Percentiles rank a stretch among this genome's conserved stretches.
phyloP scores from a whole-genome alignment of 2,329 filamentous ascomycete species.

The Xylariaceae sp. region DNA sequence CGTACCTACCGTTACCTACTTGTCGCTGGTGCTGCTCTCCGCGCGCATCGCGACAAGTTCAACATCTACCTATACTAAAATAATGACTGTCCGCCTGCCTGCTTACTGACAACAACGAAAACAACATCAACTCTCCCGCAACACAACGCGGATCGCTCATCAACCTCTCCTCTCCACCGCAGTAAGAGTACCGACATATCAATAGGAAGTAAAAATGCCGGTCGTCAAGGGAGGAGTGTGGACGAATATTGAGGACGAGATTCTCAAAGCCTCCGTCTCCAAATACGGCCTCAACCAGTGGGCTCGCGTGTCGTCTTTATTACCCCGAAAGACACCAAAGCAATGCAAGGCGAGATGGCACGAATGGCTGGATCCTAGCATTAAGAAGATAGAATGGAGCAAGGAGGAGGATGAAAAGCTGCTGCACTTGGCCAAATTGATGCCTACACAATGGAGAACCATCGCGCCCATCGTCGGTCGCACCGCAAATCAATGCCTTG shows the following conservation, averaged over 20 bases:
- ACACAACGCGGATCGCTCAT: neutral
- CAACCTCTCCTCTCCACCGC: neutral
- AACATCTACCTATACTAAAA: neutral
- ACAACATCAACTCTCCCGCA: neutral
- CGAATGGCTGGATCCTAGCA: conserved; percentile 96
- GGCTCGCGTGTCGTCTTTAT: conserved; percentile 94
- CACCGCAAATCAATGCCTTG: conserved; percentile 93
- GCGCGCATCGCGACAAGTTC: neutral
- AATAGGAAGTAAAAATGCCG: conserved; percentile 47
- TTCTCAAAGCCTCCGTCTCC: conserved; percentile 90
- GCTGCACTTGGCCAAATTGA: conserved; percentile 92
- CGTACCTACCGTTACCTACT: neutral
- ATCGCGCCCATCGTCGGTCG: conserved; percentile 95
- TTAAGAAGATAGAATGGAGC: conserved; percentile 98
- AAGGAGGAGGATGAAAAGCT: conserved; percentile 98
- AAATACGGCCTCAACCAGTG: conserved; percentile 97
- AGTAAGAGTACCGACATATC: neutral
- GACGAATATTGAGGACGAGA: conserved; percentile 85
- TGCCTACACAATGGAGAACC: conserved; percentile 98
- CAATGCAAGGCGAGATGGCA: conserved; percentile 99
- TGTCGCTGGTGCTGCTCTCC: neutral
- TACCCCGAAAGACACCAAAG: conserved; percentile 96
- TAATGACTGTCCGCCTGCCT: neutral
- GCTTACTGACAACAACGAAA: neutral
- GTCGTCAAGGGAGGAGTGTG: conserved; percentile 72